Evolutionary conservation across 2,329 filamentous ascomycete species (phyloP).

Genomic region (Monilinia fructicola): DNA sequence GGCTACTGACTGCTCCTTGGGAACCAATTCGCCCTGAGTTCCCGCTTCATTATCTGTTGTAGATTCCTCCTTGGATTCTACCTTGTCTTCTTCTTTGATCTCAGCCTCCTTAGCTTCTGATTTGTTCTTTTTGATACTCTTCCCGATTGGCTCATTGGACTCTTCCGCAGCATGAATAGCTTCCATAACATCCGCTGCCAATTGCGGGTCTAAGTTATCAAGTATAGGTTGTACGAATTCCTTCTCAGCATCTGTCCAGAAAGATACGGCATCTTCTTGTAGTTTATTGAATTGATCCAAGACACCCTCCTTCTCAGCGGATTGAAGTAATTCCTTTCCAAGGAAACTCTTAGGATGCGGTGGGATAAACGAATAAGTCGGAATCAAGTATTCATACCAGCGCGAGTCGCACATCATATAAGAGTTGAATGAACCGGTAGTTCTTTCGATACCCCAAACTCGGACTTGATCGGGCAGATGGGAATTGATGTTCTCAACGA

Average conservation of each 20-base stretch:
- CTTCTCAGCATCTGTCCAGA: conserved; percentile 82
- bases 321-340: conserved; percentile 77
- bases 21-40: not conserved
- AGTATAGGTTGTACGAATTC: conserved; percentile 73
- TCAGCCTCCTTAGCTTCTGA: conserved; percentile 9
- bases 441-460: conserved; percentile 89
- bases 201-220: conserved; percentile 60
- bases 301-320: conserved; percentile 70
- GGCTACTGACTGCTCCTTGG: not conserved
- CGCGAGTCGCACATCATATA: conserved; percentile 94
- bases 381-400: conserved; percentile 97
- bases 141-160: conserved; percentile 27
- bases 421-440: conserved; percentile 87
- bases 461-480: conserved; percentile 84
- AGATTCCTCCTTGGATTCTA: conserved; percentile 17
- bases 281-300: conserved; percentile 66
- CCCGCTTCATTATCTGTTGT: not conserved
- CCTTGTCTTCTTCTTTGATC: not conserved
- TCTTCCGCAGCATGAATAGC: conserved; percentile 51
- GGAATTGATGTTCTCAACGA: conserved; percentile 88
- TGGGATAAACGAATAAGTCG: conserved; percentile 87
- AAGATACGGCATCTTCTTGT: conserved; percentile 75
- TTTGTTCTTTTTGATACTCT: conserved; percentile 18
- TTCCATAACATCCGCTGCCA: conserved; percentile 61
- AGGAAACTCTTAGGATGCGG: conserved; percentile 87